Base-by-base conservation (phyloP, 805 yeast genomes). In the Ogataea nitratoaversa region DNA sequence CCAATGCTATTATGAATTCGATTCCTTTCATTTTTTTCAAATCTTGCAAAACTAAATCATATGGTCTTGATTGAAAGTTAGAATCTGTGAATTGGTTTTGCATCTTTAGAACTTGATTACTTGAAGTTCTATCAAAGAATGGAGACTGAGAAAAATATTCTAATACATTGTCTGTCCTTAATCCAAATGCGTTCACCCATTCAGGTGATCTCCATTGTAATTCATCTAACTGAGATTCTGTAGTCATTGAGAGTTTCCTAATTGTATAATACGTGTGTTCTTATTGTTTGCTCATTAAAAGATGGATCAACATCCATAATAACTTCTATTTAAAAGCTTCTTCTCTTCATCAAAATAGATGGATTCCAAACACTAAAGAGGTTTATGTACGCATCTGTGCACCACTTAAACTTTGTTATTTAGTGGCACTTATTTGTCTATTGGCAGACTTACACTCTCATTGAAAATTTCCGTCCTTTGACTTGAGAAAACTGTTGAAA, bases 121-220 rank as follows among this genome's bases (percentile, higher is more conserved):
- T 93, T 33, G 96, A 84, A 1, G 95, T 79, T 49, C 97, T 74
- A 59, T 91, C 97, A 59, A 85, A 93, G 65, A 91, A 95, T 2
- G 99, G 99, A 2, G 96, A 86, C 52, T 87, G 86, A 4, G 96
- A 71, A 56, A 93, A 90, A 63, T 93, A 93, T 44, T 93, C 98
- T 17, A 93, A 72, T 1, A 93, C 96, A 57, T 90, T 93, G 38
- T 82, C 95, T 0, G 95, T 84, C 33, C 89, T 73, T 19, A 93
- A 74, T 0, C 96, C 97, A 59, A 80, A 81, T 38, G 82, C 76
- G 58, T 89, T 95, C 48, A 93, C 88, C 95, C 96, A 93, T 62
- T 93, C 99, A 1, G 99, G 98, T 3, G 93, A 83, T 49, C 90
- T 78, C 99, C 99, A 93, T 60, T 90, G 98, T 31, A 93, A 72